phyloP scores from a whole-genome alignment of 495 filamentous ascomycete species.

The Bathelium albidoporum region DNA sequence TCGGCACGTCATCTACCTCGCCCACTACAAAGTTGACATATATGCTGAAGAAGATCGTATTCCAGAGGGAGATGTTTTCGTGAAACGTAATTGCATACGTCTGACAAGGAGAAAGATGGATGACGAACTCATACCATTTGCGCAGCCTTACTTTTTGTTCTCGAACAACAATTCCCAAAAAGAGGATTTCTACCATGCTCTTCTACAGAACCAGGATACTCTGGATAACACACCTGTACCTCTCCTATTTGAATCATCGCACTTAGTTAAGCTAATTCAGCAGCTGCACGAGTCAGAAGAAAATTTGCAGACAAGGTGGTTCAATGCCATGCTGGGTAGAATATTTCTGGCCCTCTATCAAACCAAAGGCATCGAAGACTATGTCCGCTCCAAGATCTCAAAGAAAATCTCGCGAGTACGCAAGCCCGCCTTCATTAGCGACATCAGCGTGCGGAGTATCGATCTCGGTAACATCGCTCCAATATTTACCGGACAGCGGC shows the following conservation, averaged over 20 bases:
- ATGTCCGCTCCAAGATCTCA: slow-evolving; percentile 73
- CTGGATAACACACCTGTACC: slow-evolving; percentile 54
- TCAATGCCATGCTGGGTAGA: slow-evolving; percentile 82
- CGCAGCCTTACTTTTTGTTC: slow-evolving; percentile 84
- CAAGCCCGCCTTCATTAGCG: slow-evolving; percentile 78
- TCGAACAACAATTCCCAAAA: slow-evolving; percentile 90
- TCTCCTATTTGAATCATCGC: slow-evolving; percentile 67
- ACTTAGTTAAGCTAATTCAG: slow-evolving; percentile 80
- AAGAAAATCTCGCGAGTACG: slow-evolving; percentile 95
- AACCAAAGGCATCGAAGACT: slow-evolving; percentile 67
- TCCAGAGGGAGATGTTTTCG: slow-evolving; percentile 85
- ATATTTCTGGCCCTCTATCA: slow-evolving; percentile 81
- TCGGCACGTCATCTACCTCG: slow-evolving; percentile 84
- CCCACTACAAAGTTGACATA: slow-evolving; percentile 75
- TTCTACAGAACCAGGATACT: slow-evolving; percentile 67
- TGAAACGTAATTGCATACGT: slow-evolving; percentile 90
- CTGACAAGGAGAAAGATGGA: slow-evolving; percentile 59
- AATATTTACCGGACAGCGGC: slow-evolving; percentile 74
- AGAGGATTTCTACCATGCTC: slow-evolving; percentile 94
- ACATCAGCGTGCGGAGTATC: slow-evolving; percentile 67
- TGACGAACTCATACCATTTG: slow-evolving; percentile 43
- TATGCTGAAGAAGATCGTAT: slow-evolving; percentile 67
- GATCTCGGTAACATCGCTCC: slow-evolving; percentile 82
- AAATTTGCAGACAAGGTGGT: slow-evolving; percentile 82
- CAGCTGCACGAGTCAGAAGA: slow-evolving; percentile 76